Evolutionary conservation across 2,329 filamentous ascomycete genomes (phyloP).

Genomic region (Botrytis tulipae): DNA sequence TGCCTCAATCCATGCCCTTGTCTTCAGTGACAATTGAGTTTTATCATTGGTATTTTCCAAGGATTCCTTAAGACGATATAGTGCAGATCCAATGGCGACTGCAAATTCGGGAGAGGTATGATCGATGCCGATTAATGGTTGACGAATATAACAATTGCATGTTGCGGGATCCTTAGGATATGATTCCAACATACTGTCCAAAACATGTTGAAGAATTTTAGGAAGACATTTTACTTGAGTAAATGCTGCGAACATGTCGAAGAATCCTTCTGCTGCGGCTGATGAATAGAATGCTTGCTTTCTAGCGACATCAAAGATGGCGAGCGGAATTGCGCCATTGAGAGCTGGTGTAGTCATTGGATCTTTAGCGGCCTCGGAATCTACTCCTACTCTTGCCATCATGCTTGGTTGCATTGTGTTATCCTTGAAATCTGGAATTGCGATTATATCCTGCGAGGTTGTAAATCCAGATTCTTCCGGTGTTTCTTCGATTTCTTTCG

Average conservation of each 20-base stretch:
- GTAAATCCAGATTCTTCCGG: constrained; percentile 40
- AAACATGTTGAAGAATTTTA: constrained; percentile 70
- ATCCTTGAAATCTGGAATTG: constrained; percentile 51
- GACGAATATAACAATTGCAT: constrained; percentile 68
- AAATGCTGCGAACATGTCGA: constrained; percentile 74
- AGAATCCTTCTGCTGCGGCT: constrained; percentile 71
- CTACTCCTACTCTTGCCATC: constrained; percentile 55
- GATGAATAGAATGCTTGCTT: constrained; percentile 71
- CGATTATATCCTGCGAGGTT: constrained; percentile 51
- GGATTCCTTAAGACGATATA: constrained; percentile 60
- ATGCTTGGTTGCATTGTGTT: constrained; percentile 47
- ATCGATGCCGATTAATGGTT: constrained; percentile 66
- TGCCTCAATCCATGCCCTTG: constrained; percentile 53
- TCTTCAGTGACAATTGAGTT: constrained; percentile 48
- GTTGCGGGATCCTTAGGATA: constrained; percentile 62
- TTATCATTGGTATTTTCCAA: constrained; percentile 47
- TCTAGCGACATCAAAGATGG: constrained; percentile 84
- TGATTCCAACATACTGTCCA: constrained; percentile 59
- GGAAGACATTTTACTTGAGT: constrained; percentile 60
- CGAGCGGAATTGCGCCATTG: constrained; percentile 88
- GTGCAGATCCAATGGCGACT: constrained; percentile 61
- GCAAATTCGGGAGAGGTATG: constrained; percentile 69
- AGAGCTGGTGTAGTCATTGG: constrained; percentile 69
- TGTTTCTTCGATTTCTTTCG: constrained; percentile 48
- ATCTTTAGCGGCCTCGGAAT: constrained; percentile 40